Evolutionary conservation across 495 filamentous ascomycete genomes (phyloP), one percentile per base, ranked within the genome.

Genomic region (Penicillium macrosclerotiorum): DNA sequence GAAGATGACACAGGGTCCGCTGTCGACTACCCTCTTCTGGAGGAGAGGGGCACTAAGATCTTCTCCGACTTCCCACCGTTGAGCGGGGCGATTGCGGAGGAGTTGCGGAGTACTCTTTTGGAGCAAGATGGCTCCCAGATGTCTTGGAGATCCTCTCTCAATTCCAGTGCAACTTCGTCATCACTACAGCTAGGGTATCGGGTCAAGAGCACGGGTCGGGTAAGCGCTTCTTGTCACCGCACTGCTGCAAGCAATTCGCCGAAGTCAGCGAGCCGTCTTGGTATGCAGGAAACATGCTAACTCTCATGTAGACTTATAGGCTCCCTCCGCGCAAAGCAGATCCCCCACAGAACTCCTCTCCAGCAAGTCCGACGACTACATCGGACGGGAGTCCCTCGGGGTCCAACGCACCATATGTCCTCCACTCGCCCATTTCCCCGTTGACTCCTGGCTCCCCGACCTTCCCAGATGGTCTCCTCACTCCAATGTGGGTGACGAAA

Each of bases 381-480:
- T 70, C 77, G 4, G 69, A 75, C 23, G 65, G 69, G 49, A 71
- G 73, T 13, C 49, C 63, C 14, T 65, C 75, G 8, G 61, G 65
- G 16, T 61, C 72, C 44, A 63, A 65, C 34, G 49, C 65, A 17
- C 63, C 68, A 5, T 68, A 72, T 29, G 61, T 80, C 9, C 75
- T 95, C 12, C 91, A 96, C 62, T 96, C 91, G 2, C 86, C 90
- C 3, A 80, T 94, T 39, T 96, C 91, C 5, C 91, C 91, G 5
- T 72, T 96, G 40, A 88, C 86, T 14, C 88, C 89, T 3, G 74
- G 77, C 19, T 93, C 90, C 0, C 75, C 81, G 3, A 78, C 91
- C 11, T 96, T 87, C 49, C 89, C 91, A 13, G 91, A 96, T 72
- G 91, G 91, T 4, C 60, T 95, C 27, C 81, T 96, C 61, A 81